Evolutionary conservation across 176 grass and related monocot genomes (phyloP).

Genomic region (Saccharum spontaneum): DNA sequence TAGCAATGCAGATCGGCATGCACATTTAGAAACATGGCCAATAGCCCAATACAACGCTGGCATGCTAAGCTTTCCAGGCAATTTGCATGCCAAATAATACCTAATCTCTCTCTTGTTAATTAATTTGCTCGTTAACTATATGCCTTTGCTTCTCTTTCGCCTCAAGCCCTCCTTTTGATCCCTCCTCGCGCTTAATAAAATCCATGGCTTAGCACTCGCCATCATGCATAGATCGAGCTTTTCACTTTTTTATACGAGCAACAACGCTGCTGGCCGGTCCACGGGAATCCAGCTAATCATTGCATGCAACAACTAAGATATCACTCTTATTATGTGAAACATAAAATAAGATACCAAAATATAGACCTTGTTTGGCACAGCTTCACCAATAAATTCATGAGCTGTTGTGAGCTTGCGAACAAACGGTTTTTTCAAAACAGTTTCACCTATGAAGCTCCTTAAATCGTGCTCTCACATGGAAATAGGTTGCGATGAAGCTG

Average conservation of each 20-base stretch:
- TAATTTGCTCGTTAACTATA: neutral
- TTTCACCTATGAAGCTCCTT: too few relatives aligned
- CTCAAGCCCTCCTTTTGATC: constrained; percentile 45
- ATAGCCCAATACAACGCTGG: constrained; percentile 13
- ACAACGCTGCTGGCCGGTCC: constrained; percentile 38
- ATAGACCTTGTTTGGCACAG: neutral
- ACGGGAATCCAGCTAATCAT: constrained; percentile 56
- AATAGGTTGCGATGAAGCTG: too few relatives aligned
- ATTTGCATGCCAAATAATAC: constrained; percentile 43
- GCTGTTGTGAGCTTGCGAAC: too few relatives aligned
- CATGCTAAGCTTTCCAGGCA: constrained; percentile 55
- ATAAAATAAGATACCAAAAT: constrained; percentile 25
- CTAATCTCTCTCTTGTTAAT: constrained; percentile 21
- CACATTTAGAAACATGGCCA: neutral
- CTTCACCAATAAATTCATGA: too few relatives aligned
- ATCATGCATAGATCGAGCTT: constrained; percentile 37
- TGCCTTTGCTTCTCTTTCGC: constrained; percentile 10
- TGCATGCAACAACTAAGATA: constrained; percentile 43
- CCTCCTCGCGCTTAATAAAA: constrained; percentile 41
- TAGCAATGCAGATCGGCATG: neutral
- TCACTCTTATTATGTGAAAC: neutral
- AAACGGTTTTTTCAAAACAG: too few relatives aligned
- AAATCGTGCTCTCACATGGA: too few relatives aligned
- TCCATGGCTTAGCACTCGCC: constrained; percentile 44
- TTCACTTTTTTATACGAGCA: constrained; percentile 9